Percentiles rank a stretch among this genome's conserved stretches.
These are phyloP conservation scores for Guadua angustifolia DNA, from an alignment of 176 grass and related monocot species.

Conservation along the genomic window DNA sequence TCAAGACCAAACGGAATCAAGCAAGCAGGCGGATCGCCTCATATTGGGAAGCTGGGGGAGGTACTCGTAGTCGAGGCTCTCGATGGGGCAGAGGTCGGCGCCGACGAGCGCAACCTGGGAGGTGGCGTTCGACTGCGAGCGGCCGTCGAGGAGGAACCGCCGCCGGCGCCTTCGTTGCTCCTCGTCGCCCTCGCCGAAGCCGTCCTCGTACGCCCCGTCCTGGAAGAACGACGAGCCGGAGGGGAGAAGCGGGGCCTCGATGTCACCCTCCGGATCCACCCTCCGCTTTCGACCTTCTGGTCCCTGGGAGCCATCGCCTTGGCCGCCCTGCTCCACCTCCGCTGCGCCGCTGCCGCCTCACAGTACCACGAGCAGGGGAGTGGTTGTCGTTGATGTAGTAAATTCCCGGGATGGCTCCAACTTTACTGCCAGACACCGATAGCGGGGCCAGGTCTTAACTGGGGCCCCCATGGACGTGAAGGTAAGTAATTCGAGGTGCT, in stretches of 20 bases:
- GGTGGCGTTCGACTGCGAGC: constrained; percentile 66
- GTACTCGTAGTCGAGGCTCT: constrained; percentile 97
- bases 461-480: constrained; percentile 9
- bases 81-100: constrained; percentile 78
- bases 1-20: neutral
- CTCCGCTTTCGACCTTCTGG: constrained; percentile 1
- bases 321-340: constrained; percentile 2
- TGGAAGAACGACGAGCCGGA: constrained; percentile 40
- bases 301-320: constrained; percentile 46
- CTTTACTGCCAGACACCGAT: neutral
- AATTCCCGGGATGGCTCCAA: neutral
- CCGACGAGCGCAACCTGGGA: constrained; percentile 93
- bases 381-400: neutral
- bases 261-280: constrained; percentile 46
- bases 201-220: constrained; percentile 47
- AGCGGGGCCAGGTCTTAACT: neutral
- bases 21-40: neutral
- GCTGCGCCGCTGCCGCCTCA: neutral
- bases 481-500: neutral
- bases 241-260: constrained; percentile 49
- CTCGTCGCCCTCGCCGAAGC: constrained; percentile 13
- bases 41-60: neutral
- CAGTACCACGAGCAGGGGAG: neutral
- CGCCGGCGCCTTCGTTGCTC: constrained; percentile 31
- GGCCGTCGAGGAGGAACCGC: constrained; percentile 47